These are phyloP conservation scores for Corynascus novoguineensis DNA, from an alignment of 495 filamentous ascomycete species.

Conservation along the genomic window DNA sequence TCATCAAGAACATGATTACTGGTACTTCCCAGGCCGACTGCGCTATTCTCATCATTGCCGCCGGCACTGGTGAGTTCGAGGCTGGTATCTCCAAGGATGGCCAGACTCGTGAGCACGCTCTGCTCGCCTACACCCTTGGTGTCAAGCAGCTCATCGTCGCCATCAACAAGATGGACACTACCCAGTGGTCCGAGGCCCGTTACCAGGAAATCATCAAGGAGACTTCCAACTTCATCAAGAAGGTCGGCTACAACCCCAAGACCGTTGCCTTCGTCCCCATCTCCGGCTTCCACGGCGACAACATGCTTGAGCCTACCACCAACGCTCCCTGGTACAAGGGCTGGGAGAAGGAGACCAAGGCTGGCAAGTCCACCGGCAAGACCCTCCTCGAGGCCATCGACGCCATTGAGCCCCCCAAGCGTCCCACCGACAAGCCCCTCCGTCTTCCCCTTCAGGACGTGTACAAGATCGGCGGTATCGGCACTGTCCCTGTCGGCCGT, in stretches of 20 bases:
- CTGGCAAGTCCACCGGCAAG: slow-evolving; percentile 82
- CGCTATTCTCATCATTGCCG: slow-evolving; percentile 99
- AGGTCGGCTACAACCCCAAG: slow-evolving; percentile 99
- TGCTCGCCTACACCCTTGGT: slow-evolving; percentile 99
- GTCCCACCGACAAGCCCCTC: slow-evolving; percentile 95
- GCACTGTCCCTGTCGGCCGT: slow-evolving; percentile 98
- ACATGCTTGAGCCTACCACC: slow-evolving; percentile 89
- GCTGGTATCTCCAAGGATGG: slow-evolving; percentile 99
- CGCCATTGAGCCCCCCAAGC: slow-evolving; percentile 84
- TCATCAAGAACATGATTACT: slow-evolving; percentile 99
- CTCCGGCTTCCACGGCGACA: slow-evolving; percentile 99
- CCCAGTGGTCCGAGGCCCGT: slow-evolving; percentile 94
- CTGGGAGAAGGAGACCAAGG: slow-evolving; percentile 99
- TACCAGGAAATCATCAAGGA: slow-evolving; percentile 99
- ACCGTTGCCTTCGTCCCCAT: slow-evolving; percentile 96
- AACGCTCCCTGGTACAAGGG: slow-evolving; percentile 99
- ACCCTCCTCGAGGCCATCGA: slow-evolving; percentile 99
- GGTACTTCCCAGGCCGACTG: slow-evolving; percentile 99
- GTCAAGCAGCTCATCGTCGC: slow-evolving; percentile 99
- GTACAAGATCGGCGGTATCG: slow-evolving; percentile 99
- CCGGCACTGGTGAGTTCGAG: slow-evolving; percentile 99
- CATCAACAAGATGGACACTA: slow-evolving; percentile 99
- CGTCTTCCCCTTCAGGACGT: slow-evolving; percentile 99
- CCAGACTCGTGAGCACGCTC: slow-evolving; percentile 99
- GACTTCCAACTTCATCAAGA: slow-evolving; percentile 99